phyloP scores from a whole-genome alignment of 1,139 yeast species.

The Nakaseomyces sp. region DNA sequence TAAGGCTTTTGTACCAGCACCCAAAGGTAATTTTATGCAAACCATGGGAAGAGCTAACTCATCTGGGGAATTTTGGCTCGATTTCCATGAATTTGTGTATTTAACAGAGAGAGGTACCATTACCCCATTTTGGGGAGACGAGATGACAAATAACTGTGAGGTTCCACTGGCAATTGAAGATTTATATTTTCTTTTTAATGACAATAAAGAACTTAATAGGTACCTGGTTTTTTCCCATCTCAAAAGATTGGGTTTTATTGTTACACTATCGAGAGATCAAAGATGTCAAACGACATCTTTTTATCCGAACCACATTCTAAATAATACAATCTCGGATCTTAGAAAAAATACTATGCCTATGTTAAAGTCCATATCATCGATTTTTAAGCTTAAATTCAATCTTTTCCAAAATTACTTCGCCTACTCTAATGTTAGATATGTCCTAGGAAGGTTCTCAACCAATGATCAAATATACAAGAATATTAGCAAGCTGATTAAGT shows the following conservation, averaged over 20 bases:
- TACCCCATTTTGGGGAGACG: conserved; percentile 39
- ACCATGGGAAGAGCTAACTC: conserved; percentile 59
- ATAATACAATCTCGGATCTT: conserved; percentile 8
- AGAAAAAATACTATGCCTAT: not conserved
- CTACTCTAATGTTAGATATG: conserved; percentile 25
- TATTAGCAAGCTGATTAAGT: conserved; percentile 33
- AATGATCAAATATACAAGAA: conserved; percentile 37
- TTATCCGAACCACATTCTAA: conserved; percentile 12
- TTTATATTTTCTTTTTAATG: conserved; percentile 45
- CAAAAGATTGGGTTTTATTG: conserved; percentile 72
- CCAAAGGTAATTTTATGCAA: conserved; percentile 66
- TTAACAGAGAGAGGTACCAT: conserved; percentile 78
- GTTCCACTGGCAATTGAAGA: conserved; percentile 55
- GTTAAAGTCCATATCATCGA: conserved; percentile 16
- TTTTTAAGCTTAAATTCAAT: conserved; percentile 17
- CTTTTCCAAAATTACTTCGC: conserved; percentile 20
- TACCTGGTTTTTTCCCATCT: conserved; percentile 67
- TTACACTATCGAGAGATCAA: conserved; percentile 25
- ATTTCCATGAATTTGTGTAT: conserved; percentile 63
- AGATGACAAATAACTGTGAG: conserved; percentile 16
- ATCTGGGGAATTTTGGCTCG: conserved; percentile 42
- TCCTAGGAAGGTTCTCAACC: conserved; percentile 31
- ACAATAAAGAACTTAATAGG: conserved; percentile 43
- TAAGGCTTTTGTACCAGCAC: conserved; percentile 44
- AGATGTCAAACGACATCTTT: conserved; percentile 13